phyloP scores from a whole-genome alignment of 2,329 filamentous ascomycete genomes.

The Nigrograna mackinnonii region DNA sequence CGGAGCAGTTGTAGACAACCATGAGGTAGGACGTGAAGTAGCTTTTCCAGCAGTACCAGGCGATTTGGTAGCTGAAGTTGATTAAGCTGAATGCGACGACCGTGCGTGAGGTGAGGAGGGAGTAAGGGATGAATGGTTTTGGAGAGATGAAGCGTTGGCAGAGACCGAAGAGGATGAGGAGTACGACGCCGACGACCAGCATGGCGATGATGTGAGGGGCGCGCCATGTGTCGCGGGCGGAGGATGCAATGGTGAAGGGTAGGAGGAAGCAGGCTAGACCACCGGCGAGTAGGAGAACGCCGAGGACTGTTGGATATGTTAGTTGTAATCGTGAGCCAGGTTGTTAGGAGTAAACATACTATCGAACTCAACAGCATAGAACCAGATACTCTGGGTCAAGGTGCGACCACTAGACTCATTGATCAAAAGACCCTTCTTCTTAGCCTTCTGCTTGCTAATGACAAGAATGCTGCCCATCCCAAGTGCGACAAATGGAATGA shows the following conservation, averaged over 20 bases:
- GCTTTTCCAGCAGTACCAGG: constrained; percentile 64
- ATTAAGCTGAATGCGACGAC: constrained; percentile 64
- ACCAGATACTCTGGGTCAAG: constrained; percentile 47
- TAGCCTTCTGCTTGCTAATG: constrained; percentile 56
- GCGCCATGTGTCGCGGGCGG: constrained; percentile 52
- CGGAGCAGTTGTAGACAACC: constrained; percentile 37
- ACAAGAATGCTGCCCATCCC: constrained; percentile 61
- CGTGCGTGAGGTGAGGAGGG: constrained; percentile 61
- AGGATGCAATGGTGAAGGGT: constrained; percentile 58
- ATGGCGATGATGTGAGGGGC: constrained; percentile 56
- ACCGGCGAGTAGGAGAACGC: constrained; percentile 48
- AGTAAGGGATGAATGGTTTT: constrained; percentile 60
- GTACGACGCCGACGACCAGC: constrained; percentile 52
- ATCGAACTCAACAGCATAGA: constrained; percentile 44
- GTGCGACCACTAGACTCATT: constrained; percentile 50
- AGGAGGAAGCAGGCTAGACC: constrained; percentile 52
- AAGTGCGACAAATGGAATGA: constrained; percentile 61
- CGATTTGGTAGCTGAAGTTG: constrained; percentile 53
- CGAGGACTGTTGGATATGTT: constrained; percentile 43
- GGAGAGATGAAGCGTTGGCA: constrained; percentile 55
- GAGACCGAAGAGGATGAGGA: constrained; percentile 52
- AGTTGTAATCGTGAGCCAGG: not conserved
- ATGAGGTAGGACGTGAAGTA: constrained; percentile 51
- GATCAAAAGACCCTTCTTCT: constrained; percentile 55
- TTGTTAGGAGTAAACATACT: constrained; percentile 42